These are phyloP conservation scores for Aspergillus spinulosporus DNA, from an alignment of 2,329 filamentous ascomycete species.

Conservation along the genomic window DNA sequence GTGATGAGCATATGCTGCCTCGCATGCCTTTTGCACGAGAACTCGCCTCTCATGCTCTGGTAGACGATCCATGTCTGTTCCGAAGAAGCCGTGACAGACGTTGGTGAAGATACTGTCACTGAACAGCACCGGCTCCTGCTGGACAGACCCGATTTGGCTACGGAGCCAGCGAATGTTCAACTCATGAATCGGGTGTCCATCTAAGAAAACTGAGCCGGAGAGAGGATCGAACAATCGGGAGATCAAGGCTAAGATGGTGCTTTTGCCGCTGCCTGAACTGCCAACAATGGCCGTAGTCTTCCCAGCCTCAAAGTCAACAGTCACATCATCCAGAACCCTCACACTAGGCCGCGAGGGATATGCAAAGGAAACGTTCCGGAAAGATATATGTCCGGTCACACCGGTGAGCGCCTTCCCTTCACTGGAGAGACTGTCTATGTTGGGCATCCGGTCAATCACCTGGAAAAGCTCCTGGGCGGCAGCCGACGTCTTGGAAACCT, in stretches of 20 bases:
- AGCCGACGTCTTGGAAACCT: no score
- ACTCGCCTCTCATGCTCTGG: slow-evolving; percentile 49
- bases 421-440: no score
- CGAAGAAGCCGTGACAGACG: slow-evolving; percentile 53
- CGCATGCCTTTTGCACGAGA: not conserved
- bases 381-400: no score
- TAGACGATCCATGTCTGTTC: not conserved
- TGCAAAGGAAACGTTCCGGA: not conserved
- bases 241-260: slow-evolving; percentile 80
- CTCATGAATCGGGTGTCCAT: slow-evolving; percentile 71
- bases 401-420: no score
- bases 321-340: not conserved
- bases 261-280: slow-evolving; percentile 81
- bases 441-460: no score
- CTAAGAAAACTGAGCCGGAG: slow-evolving; percentile 59
- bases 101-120: slow-evolving; percentile 79
- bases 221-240: slow-evolving; percentile 82
- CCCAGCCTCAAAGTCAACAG: not conserved
- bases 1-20: not conserved
- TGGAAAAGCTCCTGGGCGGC: no score
- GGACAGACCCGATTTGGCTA: slow-evolving; percentile 68
- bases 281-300: slow-evolving; percentile 85
- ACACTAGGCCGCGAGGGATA: not conserved
- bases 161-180: slow-evolving; percentile 56
- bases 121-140: slow-evolving; percentile 82